A percentile compares a stretch with the other conserved stretches of the same genome.
Conservation (phyloP, 1,139 yeast species). For the Pichia sp. region DNA sequence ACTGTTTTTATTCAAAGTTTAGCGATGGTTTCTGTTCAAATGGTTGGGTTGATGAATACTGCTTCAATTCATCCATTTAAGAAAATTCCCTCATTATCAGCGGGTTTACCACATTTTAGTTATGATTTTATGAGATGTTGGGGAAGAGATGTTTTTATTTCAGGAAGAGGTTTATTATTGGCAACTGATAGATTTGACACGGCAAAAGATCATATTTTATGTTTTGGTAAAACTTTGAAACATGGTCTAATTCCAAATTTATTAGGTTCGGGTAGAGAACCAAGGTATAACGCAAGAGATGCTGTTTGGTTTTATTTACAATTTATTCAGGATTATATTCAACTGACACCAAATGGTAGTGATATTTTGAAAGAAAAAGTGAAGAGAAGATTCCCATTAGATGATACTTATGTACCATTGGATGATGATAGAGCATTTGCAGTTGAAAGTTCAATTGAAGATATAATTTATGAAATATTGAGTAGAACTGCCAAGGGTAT, state of each 20-base stretch:
- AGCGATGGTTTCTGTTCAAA: conserved; percentile 79
- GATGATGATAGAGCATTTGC: conserved; percentile 74
- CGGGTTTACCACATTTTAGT: conserved; percentile 93
- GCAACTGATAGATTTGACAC: conserved; percentile 74
- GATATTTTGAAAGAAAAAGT: conserved; percentile 65
- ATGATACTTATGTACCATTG: conserved; percentile 67
- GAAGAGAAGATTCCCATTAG: conserved; percentile 69
- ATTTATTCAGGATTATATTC: conserved; percentile 75
- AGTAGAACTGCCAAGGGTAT: conserved; percentile 85
- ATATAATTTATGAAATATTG: conserved; percentile 74
- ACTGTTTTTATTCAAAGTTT: conserved; percentile 74
- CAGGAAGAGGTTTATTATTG: conserved; percentile 74
- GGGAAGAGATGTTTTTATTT: conserved; percentile 95
- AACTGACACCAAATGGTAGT: conserved; percentile 62
- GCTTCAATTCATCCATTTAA: conserved; percentile 69
- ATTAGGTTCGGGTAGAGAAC: conserved; percentile 87
- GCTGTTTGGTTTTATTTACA: conserved; percentile 95
- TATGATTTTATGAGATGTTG: conserved; percentile 92
- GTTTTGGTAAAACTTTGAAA: conserved; percentile 85
- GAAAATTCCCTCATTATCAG: conserved; percentile 75
- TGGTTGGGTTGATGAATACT: conserved; percentile 70
- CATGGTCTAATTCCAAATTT: conserved; percentile 94
- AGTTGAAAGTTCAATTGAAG: conserved; percentile 62
- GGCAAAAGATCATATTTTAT: conserved; percentile 75
- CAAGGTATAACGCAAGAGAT: conserved; percentile 93